Conservation (phyloP, 176 grass and related monocot species). For the Pontederia crassipes region DNA sequence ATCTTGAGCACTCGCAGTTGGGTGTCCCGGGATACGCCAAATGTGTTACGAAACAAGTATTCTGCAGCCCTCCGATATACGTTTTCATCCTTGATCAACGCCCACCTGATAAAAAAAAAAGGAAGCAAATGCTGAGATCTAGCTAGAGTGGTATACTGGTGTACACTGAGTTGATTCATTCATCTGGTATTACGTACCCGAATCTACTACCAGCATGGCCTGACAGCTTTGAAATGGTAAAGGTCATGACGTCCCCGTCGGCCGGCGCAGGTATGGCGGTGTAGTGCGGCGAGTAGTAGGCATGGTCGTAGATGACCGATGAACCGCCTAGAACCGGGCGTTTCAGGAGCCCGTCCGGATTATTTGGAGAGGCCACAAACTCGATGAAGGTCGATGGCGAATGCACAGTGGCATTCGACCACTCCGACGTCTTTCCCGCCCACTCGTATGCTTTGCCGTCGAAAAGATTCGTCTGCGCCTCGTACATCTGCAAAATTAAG, state of each 20-base stretch:
- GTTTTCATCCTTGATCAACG: constrained; percentile 44
- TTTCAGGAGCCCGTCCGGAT: constrained; percentile 39
- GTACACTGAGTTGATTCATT: neutral
- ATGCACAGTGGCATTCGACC: constrained; percentile 26
- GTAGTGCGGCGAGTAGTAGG: constrained; percentile 21
- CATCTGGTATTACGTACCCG: neutral
- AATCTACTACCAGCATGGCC: constrained; percentile 19
- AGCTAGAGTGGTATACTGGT: neutral
- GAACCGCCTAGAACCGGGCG: neutral
- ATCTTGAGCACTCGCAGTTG: constrained; percentile 49
- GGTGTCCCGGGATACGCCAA: constrained; percentile 59
- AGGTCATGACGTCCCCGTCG: constrained; percentile 11
- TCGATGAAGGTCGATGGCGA: constrained; percentile 38
- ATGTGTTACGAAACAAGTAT: constrained; percentile 22
- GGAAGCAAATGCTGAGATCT: neutral
- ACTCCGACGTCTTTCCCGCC: constrained; percentile 34
- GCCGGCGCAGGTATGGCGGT: constrained; percentile 2
- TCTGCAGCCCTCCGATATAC: constrained; percentile 19
- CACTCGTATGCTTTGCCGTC: constrained; percentile 15
- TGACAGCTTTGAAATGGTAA: neutral
- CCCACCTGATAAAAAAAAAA: constrained; percentile 31
- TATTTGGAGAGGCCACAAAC: constrained; percentile 71
- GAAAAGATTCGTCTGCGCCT: neutral
- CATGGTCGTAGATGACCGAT: neutral
- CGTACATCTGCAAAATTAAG: neutral